phyloP scores from a whole-genome alignment of 306 rosid species.

The Cicer pinnatifidum region DNA sequence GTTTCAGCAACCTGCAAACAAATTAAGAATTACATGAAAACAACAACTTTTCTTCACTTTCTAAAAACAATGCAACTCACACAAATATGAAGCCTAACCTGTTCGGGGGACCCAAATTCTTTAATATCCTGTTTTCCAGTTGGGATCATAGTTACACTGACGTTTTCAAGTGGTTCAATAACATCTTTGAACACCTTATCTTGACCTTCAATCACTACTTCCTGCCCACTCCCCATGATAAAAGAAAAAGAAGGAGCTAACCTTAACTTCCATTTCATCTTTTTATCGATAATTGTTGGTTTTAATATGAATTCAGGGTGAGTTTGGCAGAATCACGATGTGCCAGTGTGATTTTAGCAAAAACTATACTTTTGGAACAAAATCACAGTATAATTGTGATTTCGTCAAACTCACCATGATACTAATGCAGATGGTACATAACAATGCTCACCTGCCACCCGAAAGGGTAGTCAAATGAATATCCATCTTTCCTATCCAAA shows the following conservation, averaged over 20 bases:
- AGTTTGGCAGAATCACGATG: too few relatives aligned
- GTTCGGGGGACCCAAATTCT: constrained; percentile 82
- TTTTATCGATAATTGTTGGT: not conserved
- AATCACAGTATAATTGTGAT: too few relatives aligned
- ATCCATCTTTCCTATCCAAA: constrained; percentile 80
- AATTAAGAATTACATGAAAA: constrained; percentile 19
- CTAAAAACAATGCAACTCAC: constrained; percentile 15
- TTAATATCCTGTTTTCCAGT: constrained; percentile 78
- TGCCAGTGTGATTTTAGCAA: too few relatives aligned
- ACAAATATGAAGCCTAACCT: constrained; percentile 53
- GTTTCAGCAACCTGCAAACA: constrained; percentile 77
- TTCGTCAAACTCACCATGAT: not conserved
- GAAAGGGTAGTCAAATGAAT: constrained; percentile 85
- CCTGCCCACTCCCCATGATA: constrained; percentile 64
- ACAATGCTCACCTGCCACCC: constrained; percentile 88
- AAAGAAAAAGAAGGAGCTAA: constrained; percentile 38
- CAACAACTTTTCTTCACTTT: not conserved
- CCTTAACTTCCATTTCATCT: constrained; percentile 41
- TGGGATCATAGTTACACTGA: constrained; percentile 72
- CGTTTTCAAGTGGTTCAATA: constrained; percentile 88
- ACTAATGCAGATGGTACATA: constrained; percentile 31
- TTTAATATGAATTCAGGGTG: too few relatives aligned
- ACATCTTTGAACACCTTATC: constrained; percentile 99
- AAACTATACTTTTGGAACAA: too few relatives aligned
- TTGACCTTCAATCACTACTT: constrained; percentile 83